These are phyloP conservation scores for Citeromyces siamensis DNA, from an alignment of 1,139 yeast species.

Conservation along the genomic window DNA sequence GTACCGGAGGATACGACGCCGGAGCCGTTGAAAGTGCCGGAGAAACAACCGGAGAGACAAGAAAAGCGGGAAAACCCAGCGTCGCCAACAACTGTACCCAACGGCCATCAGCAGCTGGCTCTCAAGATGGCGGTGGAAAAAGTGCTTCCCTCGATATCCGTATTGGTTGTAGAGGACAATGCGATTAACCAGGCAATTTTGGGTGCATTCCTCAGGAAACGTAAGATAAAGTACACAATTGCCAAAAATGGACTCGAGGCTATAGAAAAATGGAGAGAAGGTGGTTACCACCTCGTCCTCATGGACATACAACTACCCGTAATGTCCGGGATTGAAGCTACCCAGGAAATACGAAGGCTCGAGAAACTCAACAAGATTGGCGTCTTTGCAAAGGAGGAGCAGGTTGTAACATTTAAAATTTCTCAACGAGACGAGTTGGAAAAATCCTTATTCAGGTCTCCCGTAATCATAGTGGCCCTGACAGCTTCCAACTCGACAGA, in stretches of 20 bases:
- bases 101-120: constrained; percentile 3
- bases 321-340: constrained; percentile 86
- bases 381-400: constrained; percentile 27
- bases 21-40: background rate
- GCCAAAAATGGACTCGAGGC: constrained; percentile 93
- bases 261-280: constrained; percentile 80
- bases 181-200: constrained; percentile 88
- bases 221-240: constrained; percentile 72
- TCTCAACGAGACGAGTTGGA: constrained; percentile 38
- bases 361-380: constrained; percentile 80
- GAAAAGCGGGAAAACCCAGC: background rate
- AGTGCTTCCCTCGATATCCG: constrained; percentile 72
- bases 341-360: constrained; percentile 74
- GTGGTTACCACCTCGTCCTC: constrained; percentile 83
- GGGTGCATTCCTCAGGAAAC: constrained; percentile 82
- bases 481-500: constrained; percentile 87
- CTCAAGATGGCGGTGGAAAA: constrained; percentile 26
- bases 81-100: background rate
- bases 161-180: constrained; percentile 90
- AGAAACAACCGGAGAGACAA: background rate
- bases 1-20: background rate
- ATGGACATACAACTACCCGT: constrained; percentile 96
- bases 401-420: constrained; percentile 5
- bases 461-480: constrained; percentile 90
- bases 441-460: constrained; percentile 56